Conservation (phyloP, 306 rosid genomes). For the Adenanthera pavonina region DNA sequence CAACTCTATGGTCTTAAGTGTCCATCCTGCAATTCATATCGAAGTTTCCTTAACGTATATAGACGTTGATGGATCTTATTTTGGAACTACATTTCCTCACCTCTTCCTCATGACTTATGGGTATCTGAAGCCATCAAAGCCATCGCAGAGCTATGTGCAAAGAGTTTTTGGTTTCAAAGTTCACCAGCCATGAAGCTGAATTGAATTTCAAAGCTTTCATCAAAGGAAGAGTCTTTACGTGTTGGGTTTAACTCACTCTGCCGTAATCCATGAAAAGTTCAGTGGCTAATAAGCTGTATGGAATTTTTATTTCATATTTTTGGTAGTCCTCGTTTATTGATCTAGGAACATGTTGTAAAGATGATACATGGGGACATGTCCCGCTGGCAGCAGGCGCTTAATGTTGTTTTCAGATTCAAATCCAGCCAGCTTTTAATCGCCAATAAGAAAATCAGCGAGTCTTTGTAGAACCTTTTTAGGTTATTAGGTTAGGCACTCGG, state of each 20-base stretch:
- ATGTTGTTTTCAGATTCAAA: conserved; percentile 38
- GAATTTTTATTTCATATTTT: conserved; percentile 1
- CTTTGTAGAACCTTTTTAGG: conserved; percentile 4
- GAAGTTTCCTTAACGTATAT: conserved; percentile 43
- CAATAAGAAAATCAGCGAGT: conserved; percentile 9
- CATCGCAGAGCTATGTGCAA: conserved; percentile 63
- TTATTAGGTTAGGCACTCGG: conserved; percentile 9
- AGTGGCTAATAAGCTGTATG: conserved; percentile 5
- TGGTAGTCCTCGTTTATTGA: background rate
- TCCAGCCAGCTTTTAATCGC: conserved; percentile 26
- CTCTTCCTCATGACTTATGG: conserved; percentile 74
- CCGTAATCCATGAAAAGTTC: conserved; percentile 28
- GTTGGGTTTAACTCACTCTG: conserved; percentile 27
- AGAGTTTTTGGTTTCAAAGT: conserved; percentile 82
- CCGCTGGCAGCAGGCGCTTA: conserved; percentile 25
- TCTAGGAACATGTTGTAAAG: conserved; percentile 30
- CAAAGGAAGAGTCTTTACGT: conserved; percentile 25
- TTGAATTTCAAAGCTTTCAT: conserved; percentile 36
- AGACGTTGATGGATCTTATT: conserved; percentile 83
- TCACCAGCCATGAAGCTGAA: conserved; percentile 59
- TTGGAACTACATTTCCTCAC: conserved; percentile 80
- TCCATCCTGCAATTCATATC: conserved; percentile 22
- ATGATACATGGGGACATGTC: conserved; percentile 32
- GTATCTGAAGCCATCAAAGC: conserved; percentile 71
- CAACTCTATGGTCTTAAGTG: conserved; percentile 22